Conservation (phyloP, 2,329 filamentous ascomycete genomes). For the Raffaelea albimanens region DNA sequence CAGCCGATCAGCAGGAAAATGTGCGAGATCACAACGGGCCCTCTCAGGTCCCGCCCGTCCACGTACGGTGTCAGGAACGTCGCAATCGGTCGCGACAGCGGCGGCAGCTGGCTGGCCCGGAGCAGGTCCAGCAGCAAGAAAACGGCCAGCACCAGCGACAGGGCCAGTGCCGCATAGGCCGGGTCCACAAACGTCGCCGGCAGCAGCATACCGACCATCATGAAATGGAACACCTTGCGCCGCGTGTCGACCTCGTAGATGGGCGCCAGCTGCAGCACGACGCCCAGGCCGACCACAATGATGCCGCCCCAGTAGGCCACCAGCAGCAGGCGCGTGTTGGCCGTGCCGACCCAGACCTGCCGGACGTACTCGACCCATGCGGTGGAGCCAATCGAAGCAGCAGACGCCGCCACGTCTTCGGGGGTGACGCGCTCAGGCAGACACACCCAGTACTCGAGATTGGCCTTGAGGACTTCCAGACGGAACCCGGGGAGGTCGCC, state of each 20-base stretch:
- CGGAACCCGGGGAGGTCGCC: slow-evolving; percentile 67
- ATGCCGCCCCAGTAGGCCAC: slow-evolving; percentile 64
- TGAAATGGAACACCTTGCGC: slow-evolving; percentile 95
- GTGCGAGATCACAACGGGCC: slow-evolving; percentile 90
- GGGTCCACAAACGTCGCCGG: slow-evolving; percentile 83
- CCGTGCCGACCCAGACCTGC: slow-evolving; percentile 55
- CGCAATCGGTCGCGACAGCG: slow-evolving; percentile 76
- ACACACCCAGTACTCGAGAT: slow-evolving; percentile 66
- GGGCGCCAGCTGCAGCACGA: slow-evolving; percentile 65
- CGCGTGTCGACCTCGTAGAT: slow-evolving; percentile 89
- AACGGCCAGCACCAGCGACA: slow-evolving; percentile 69
- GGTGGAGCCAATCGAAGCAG: slow-evolving; percentile 18
- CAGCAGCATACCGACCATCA: slow-evolving; percentile 94
- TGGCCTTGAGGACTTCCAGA: slow-evolving; percentile 57
- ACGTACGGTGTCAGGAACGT: slow-evolving; percentile 87
- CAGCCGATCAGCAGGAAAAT: slow-evolving; percentile 94
- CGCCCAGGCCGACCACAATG: slow-evolving; percentile 59
- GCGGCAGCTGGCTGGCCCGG: slow-evolving; percentile 82
- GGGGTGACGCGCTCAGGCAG: slow-evolving; percentile 40
- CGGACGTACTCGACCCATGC: slow-evolving; percentile 61
- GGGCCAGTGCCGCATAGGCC: slow-evolving; percentile 67
- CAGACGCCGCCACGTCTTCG: slow-evolving; percentile 1
- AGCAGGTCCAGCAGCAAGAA: slow-evolving; percentile 87
- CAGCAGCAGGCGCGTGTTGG: slow-evolving; percentile 73
- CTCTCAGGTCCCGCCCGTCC: slow-evolving; percentile 84